Base-by-base conservation (phyloP, 371 early-diverging fungal species). In the Conidiobolus incongruus region DNA sequence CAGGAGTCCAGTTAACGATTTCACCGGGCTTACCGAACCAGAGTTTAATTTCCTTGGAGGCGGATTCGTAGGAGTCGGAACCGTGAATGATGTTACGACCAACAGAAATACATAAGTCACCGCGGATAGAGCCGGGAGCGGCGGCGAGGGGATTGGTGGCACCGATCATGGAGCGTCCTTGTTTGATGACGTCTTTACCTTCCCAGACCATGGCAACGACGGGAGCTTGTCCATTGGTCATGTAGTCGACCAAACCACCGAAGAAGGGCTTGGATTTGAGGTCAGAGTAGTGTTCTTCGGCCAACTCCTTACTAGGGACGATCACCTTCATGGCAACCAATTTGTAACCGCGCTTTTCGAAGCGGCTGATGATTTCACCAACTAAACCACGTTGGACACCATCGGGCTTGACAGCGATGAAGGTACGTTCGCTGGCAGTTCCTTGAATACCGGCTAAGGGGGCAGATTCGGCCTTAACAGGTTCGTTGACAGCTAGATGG, bases 71-170 rank as follows among this genome's bases (percentile, higher is more conserved):
- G 44, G 85, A 63, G 77, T 99, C 99, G 49, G 92, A 87, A 47
- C 98, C 99, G 76, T 99, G 99, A 78, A 88, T 82, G 59, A 98
- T 70, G 81, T 99, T 99, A 59, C 78, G 77, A 40, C 86, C 83
- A 46, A 57, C 77, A 49, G 87, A 89, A 47, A 92, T 74, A 58
- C 82, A 77, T 63, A 76, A 91, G 72, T 99, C 99, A 56, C 96
- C 99, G 66, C 99, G 87, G 75, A 99, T 98, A 65, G 97, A 93
- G 55, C 99, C 99, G 48, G 95, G 84, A 47, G 69, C 72, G 49
- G 90, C 85, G 57, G 78, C 81, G 57, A 87, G 65, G 55, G 84
- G 85, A 78, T 83, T 80, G 67, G 84, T 84, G 61, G 72, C 87
- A 55, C 99, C 99, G 50, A 98, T 77, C 67, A 99, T 71, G 50